phyloP scores from a whole-genome alignment of 129 eudicot genomes.

The Flaveria brownii region DNA sequence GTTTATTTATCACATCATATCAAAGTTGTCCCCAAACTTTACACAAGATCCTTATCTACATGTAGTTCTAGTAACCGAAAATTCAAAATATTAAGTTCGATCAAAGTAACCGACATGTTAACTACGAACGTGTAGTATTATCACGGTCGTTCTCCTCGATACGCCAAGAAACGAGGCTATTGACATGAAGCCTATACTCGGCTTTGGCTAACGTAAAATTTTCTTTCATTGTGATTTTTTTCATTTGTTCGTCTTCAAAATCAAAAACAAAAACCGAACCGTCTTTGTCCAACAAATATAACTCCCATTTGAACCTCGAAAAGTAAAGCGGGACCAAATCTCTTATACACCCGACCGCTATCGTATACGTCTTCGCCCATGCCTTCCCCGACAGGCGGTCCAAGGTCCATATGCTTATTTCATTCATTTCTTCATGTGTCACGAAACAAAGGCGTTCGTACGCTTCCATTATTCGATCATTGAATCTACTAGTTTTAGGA shows the following conservation, averaged over 20 bases:
- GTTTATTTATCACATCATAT: no score
- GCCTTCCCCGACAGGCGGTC: slow-evolving; percentile 28
- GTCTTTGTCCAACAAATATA: slow-evolving; percentile 43
- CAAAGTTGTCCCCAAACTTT: no score
- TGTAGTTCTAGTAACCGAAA: not conserved
- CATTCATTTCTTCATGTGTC: slow-evolving; percentile 39
- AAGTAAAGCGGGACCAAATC: slow-evolving; percentile 54
- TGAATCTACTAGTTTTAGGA: slow-evolving; percentile 32
- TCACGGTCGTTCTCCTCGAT: not conserved
- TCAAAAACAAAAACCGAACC: slow-evolving; percentile 41
- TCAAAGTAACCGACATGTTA: not conserved
- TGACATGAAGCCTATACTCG: slow-evolving; percentile 46
- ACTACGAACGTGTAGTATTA: not conserved
- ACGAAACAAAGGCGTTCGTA: slow-evolving; percentile 45
- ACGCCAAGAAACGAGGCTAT: slow-evolving; percentile 57
- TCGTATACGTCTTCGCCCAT: slow-evolving; percentile 48
- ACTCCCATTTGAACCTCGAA: slow-evolving; percentile 35
- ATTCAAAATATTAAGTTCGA: not conserved
- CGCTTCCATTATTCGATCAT: slow-evolving; percentile 49
- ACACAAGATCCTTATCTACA: no score
- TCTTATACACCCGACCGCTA: slow-evolving; percentile 33
- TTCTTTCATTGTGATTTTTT: slow-evolving; percentile 26
- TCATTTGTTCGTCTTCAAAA: slow-evolving; percentile 27
- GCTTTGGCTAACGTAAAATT: not conserved
- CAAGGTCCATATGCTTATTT: slow-evolving; percentile 52